Conservation (phyloP, 2,329 filamentous ascomycete genomes). For the Fusarium oxysporum region DNA sequence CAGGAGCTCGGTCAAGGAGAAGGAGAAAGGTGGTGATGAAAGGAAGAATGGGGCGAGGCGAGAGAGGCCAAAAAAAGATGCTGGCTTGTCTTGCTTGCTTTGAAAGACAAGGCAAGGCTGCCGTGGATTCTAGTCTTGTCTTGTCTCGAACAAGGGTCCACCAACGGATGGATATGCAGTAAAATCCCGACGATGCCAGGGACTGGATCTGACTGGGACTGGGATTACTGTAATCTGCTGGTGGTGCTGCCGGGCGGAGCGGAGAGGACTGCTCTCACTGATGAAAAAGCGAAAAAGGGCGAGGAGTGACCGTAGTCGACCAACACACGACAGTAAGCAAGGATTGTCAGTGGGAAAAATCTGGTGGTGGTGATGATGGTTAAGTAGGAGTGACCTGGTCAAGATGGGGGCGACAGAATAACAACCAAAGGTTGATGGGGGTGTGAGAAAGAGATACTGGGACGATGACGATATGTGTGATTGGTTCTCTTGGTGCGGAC, state of each 20-base stretch:
- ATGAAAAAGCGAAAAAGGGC: not conserved
- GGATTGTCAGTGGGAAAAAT: slow-evolving; percentile 11
- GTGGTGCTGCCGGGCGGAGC: slow-evolving; percentile 11
- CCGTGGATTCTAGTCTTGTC: slow-evolving; percentile 9
- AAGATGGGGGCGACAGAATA: slow-evolving; percentile 33
- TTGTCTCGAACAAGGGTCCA: slow-evolving; percentile 31
- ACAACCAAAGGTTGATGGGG: slow-evolving; percentile 10
- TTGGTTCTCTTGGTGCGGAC: not conserved
- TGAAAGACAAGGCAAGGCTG: slow-evolving; percentile 21
- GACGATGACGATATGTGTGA: slow-evolving; percentile 12
- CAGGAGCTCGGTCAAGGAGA: slow-evolving; percentile 44
- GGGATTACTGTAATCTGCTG: not conserved
- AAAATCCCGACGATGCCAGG: slow-evolving; percentile 31
- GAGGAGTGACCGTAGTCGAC: slow-evolving; percentile 14
- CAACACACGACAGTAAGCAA: slow-evolving; percentile 13
- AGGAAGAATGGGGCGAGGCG: slow-evolving; percentile 36
- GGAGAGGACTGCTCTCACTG: slow-evolving; percentile 10
- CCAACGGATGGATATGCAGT: slow-evolving; percentile 26
- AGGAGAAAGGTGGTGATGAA: slow-evolving; percentile 32
- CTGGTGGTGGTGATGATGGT: slow-evolving; percentile 20
- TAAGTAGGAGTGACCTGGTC: slow-evolving; percentile 15
- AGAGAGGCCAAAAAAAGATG: slow-evolving; percentile 31
- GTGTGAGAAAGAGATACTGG: not conserved
- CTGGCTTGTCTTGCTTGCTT: slow-evolving; percentile 31
- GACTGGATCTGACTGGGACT: not conserved